Base-by-base conservation (phyloP, 2,329 filamentous ascomycete species). In the Diaporthe humulicola region DNA sequence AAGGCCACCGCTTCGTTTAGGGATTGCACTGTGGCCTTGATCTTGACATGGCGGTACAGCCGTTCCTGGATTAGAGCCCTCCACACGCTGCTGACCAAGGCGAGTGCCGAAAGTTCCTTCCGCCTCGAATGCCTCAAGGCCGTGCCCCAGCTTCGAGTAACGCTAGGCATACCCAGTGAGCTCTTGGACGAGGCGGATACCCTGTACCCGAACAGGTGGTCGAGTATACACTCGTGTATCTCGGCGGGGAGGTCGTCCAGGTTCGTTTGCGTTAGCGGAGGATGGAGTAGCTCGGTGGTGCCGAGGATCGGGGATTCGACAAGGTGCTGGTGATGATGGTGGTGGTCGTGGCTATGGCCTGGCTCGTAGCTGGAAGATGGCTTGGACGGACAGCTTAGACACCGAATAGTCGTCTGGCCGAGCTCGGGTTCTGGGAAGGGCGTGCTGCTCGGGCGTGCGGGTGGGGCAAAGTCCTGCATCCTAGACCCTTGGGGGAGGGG, bases 21-120 rank as follows among this genome's bases (percentile, higher is more conserved):
- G 22, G 89, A 92, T n/a, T 89, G 87, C 50, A 89, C 85, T 0
- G 92, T 94, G 0, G 92, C 93, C 83, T 94, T 93, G 78, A 95
- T 86, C 83, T 95, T 94, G 84, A 95, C 90, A 81, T 94, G 93
- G 56, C 93, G 88, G 83, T 94, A 95, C 3, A 95, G 88, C 50
- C 93, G 88, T 80, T 93, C 89, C 81, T 95, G 93, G 28, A 95
- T 90, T 73, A 95, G 80, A 48, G 87, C 84, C 66, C 92, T 89
- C 93, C 93, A 95, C n/a, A 88, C 83, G 5, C 83, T 86, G 78
- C 86, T 90, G 61, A 92, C 90, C 70, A 93, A 83, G 4, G 93
- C 90, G 74, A 95, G 82, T 77, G 92, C 88, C 0, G 93, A 93
- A 48, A 94, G 85, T 75, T 93, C 91, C 76, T 90, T 92, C 75